Base-by-base conservation (phyloP, 768 basidiomycete genomes). In the Lyophyllum shimeji region DNA sequence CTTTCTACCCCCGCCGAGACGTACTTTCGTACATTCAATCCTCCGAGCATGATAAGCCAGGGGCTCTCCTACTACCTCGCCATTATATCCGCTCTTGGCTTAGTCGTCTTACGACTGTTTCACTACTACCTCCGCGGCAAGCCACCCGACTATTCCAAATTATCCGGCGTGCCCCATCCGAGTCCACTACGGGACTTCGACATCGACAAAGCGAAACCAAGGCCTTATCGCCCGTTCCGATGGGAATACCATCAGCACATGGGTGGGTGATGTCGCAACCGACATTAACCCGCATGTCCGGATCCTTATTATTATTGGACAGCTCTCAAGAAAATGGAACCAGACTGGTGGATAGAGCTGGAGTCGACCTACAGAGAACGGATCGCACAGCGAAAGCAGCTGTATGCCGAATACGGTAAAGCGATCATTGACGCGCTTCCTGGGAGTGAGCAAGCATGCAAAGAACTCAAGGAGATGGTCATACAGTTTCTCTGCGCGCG, bases 221-320 rank as follows among this genome's bases (percentile, higher is more conserved):
- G 81, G 46, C 82, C 82, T 13, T 83, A 83, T 64, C 73, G 82
- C 23, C 82, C 82, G 0, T 80, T 83, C 60, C 73, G 81, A 58
- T 83, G 82, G 81, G 69, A 69, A 46, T 83, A 82, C 53, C 75
- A 82, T 58, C 82, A 83, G 59, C 82, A 69, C n/a, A 82, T 82
- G 82, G 72, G 81, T 81, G 63, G 33, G 74, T 61, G 33, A 74
- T 61, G n/a, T n/a, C 51, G 15, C 15, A 17, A 21, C 12, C 23
- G 34, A 15, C 37, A n/a, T 11, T 27, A 6, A 44, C 1, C 11
- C 9, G 18, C 43, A 13, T 33, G 33, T 37, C n/a, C n/a, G n/a
- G n/a, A n/a, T n/a, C 7, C 46, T 52, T 8, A 46, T 51, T 17
- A 37, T 45, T 39, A 9, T 20, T 12, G 47, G 45, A 6, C 33